Base-by-base conservation (phyloP, 805 yeast genomes). In the Candida qinlingensis region DNA sequence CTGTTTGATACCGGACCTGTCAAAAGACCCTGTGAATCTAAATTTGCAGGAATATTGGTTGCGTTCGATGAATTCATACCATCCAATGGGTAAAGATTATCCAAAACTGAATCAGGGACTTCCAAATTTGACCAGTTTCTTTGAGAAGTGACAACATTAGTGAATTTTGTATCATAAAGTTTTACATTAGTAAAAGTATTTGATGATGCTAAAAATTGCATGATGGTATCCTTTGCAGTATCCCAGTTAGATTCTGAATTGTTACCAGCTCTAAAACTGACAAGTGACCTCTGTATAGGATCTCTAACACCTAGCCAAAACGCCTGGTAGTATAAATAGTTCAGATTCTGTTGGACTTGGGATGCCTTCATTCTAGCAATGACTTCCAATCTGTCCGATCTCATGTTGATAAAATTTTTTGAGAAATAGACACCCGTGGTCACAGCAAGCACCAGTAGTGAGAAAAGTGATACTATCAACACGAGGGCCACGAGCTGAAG, bases 361-460 rank as follows among this genome's bases (percentile, higher is more conserved):
- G 91, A 77, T 0, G 92, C 80, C 64, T 88, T 89, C 48, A 90
- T 70, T 63, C 86, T 86, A 2, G 96, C 86, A 25, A 89, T 86
- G 40, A 87, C 87, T 57, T 78, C 79, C 28, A 90, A 69, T 48
- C 90, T 76, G 52, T 87, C 90, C 1, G 83, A 79, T 57, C 95
- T 73, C 40, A 86, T 65, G 42, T 75, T 66, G 31, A 80, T 75
- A 50, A 83, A 79, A 53, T 80, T 84, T 25, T 71, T 64, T 4
- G 87, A 78, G 63, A 85, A 87, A 64, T 87, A 87, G 4, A 85
- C 77, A 44, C 87, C 94, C 8, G 88, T 79, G 27, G 85, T 89
- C 25, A 86, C 71, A 6, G 94, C 90, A 41, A 90, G 67, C 2
- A 87, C 80, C 30, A 85, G 72, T 42, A 90, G 71, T 1, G 95